phyloP scores from a whole-genome alignment of 148 eudicot species.

The Cornus controversa region DNA sequence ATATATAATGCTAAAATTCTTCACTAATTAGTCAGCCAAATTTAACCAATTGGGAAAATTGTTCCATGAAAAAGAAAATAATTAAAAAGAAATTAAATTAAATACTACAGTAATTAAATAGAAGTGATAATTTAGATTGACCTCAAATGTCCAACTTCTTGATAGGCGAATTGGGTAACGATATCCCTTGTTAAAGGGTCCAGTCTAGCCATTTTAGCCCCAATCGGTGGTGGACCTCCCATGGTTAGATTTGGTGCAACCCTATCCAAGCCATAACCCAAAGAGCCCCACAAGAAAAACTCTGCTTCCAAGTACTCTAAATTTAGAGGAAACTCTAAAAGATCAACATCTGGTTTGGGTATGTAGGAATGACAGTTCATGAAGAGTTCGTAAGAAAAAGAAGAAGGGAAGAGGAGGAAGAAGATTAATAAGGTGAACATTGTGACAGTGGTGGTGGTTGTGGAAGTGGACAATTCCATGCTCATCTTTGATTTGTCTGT shows the following conservation, averaged over 20 bases:
- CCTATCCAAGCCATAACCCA: slow-evolving; percentile 62
- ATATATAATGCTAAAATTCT: too few species aligned
- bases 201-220: slow-evolving; percentile 52
- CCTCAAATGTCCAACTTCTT: slow-evolving; percentile 88
- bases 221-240: slow-evolving; percentile 66
- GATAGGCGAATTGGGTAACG: slow-evolving; percentile 66
- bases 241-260: slow-evolving; percentile 49
- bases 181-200: slow-evolving; percentile 53
- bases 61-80: neutral
- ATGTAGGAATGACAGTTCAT: neutral
- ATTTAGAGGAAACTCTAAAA: slow-evolving; percentile 76
- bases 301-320: slow-evolving; percentile 89
- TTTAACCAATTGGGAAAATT: too few species aligned
- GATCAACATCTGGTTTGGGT: slow-evolving; percentile 45
- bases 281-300: slow-evolving; percentile 65
- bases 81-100: too few species aligned
- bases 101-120: neutral
- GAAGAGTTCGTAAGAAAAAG: neutral
- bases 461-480: neutral
- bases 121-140: neutral
- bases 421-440: neutral
- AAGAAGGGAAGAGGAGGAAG: neutral
- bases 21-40: too few species aligned
- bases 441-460: neutral
- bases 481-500: neutral